A percentile compares a stretch with the other conserved stretches of the same genome.
Conservation (phyloP, 805 yeast genomes). For the Cyberlindnera amylophila region DNA sequence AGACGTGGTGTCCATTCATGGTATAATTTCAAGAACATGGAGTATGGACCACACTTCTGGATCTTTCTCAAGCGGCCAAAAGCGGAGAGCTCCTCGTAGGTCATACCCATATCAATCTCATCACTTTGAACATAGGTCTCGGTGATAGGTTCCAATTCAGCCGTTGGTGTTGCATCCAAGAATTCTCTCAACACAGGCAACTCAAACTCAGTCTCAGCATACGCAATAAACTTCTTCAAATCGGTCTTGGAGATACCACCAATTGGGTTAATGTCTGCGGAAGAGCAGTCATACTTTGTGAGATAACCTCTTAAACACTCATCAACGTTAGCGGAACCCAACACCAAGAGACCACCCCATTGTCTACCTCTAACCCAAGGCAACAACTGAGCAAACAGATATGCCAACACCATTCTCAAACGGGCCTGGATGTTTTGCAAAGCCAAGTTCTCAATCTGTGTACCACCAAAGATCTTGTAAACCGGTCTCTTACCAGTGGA, state of each 20-base stretch:
- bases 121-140: conserved; percentile 90
- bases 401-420: conserved; percentile 89
- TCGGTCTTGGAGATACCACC: conserved; percentile 98
- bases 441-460: conserved; percentile 87
- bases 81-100: conserved; percentile 86
- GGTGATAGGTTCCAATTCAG: conserved; percentile 96
- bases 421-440: conserved; percentile 97
- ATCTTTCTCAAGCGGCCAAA: conserved; percentile 91
- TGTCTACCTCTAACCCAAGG: conserved; percentile 88
- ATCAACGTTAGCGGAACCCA: conserved; percentile 97
- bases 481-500: conserved; percentile 89
- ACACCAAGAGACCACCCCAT: conserved; percentile 73
- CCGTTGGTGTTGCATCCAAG: conserved; percentile 92
- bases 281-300: conserved; percentile 95
- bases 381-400: conserved; percentile 86
- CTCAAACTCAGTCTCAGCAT: conserved; percentile 66
- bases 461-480: conserved; percentile 91
- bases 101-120: conserved; percentile 97
- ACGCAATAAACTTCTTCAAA: conserved; percentile 76
- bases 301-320: conserved; percentile 93
- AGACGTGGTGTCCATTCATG: conserved; percentile 90
- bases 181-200: conserved; percentile 77
- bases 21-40: conserved; percentile 84
- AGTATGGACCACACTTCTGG: conserved; percentile 93
- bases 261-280: conserved; percentile 96